Conservation (phyloP, 2,329 filamentous ascomycete genomes). For the Sclerotiophoma versabilis region DNA sequence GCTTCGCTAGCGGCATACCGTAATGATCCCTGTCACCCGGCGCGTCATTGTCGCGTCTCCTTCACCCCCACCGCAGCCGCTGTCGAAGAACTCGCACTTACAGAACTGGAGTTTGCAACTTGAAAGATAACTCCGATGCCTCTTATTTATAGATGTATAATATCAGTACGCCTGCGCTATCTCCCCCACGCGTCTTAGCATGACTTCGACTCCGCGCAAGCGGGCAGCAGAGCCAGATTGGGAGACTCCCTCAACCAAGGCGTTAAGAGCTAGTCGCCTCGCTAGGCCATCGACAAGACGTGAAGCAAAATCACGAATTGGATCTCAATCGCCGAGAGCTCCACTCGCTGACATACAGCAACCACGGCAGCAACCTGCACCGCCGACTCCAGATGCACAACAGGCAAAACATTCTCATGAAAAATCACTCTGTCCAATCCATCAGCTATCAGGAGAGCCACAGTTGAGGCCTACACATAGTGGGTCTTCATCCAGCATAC, state of each 20-base stretch:
- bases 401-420: no score
- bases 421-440: no score
- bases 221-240: background rate
- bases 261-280: background rate
- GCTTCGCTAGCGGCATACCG: conserved; percentile 13
- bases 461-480: no score
- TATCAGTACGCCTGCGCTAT: background rate
- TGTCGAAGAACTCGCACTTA: no score
- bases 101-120: no score
- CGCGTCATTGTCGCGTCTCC: conserved; percentile 18
- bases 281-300: background rate
- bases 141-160: no score
- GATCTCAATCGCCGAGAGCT: background rate
- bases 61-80: conserved; percentile 1
- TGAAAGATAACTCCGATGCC: no score
- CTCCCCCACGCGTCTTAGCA: background rate
- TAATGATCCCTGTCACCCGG: conserved; percentile 13
- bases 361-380: background rate
- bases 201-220: conserved; percentile 6
- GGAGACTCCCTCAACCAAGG: background rate
- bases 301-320: background rate
- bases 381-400: no score
- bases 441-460: no score
- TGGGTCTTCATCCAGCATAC: no score
- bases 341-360: background rate